Percentiles rank a stretch among this genome's conserved stretches.
phyloP scores from a whole-genome alignment of 2,329 filamentous ascomycete species.

The Cryoendolithus antarcticus region DNA sequence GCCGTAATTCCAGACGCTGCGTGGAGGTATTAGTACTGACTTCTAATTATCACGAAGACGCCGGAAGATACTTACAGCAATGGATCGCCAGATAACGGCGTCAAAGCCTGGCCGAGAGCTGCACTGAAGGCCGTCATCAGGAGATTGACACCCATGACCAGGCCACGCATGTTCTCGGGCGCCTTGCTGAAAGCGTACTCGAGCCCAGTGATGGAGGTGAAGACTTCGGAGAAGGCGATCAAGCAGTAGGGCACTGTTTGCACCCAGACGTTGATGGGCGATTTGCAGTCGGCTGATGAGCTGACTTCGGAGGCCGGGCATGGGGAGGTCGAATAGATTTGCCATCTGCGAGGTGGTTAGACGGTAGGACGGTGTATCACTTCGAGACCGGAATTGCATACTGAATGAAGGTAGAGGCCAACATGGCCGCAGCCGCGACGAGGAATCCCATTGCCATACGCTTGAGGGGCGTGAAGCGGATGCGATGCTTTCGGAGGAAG shows the following conservation, averaged over 20 bases:
- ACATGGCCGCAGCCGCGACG: conserved; percentile 40
- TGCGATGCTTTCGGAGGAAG: conserved; percentile 29
- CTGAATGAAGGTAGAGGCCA: conserved; percentile 43
- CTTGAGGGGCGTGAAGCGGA: conserved; percentile 38
- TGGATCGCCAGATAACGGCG: conserved; percentile 49
- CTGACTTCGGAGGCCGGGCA: conserved; percentile 1
- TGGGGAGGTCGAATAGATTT: conserved; percentile 5
- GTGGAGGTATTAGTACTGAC: no score
- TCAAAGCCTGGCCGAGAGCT: conserved; percentile 49
- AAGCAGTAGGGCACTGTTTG: conserved; percentile 32
- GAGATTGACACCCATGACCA: conserved; percentile 43
- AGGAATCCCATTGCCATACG: conserved; percentile 38
- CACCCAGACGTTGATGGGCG: conserved; percentile 27
- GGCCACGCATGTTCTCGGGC: conserved; percentile 34
- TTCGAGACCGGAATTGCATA: conserved; percentile 35
- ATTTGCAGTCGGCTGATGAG: conserved; percentile 17
- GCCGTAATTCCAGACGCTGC: conserved; percentile 52
- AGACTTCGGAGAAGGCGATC: conserved; percentile 33
- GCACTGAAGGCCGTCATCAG: conserved; percentile 47
- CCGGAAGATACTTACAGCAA: conserved; percentile 28
- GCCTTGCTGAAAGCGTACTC: conserved; percentile 36
- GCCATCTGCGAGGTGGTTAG: neutral
- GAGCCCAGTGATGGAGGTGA: conserved; percentile 33
- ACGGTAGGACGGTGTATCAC: conserved; percentile 10
- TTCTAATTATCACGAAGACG: no score